Percentiles rank a stretch among this genome's conserved stretches.
These are phyloP conservation scores for Marchantia polymorpha DNA, from an alignment of 225 moss, liverwort and hornwort genomes.

Conservation along the genomic window DNA sequence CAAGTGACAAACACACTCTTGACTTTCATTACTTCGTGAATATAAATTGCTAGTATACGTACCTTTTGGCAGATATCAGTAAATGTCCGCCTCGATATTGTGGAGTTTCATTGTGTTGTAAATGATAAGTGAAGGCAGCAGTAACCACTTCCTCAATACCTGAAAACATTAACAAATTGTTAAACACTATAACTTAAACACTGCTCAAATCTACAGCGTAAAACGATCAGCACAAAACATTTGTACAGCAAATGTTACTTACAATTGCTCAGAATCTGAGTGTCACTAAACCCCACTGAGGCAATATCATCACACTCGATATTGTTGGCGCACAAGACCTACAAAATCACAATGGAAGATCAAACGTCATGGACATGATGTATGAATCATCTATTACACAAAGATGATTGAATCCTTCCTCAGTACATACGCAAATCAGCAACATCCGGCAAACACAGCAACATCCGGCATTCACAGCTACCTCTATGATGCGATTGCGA, in stretches of 20 bases:
- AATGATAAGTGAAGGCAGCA: slow-evolving; percentile 49
- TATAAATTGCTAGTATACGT: background rate
- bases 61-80: slow-evolving; percentile 50
- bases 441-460: background rate
- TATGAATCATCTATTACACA: background rate
- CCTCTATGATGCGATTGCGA: slow-evolving; percentile 48
- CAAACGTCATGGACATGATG: no score
- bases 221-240: background rate
- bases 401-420: no score
- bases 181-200: background rate
- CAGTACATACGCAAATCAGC: background rate
- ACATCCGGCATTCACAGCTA: background rate
- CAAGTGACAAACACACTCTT: background rate
- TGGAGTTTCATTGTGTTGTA: slow-evolving; percentile 44
- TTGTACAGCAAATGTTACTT: background rate
- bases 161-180: background rate
- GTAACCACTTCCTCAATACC: slow-evolving; percentile 55
- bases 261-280: slow-evolving; percentile 47
- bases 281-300: slow-evolving; percentile 50
- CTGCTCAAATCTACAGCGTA: background rate
- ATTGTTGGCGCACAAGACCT: slow-evolving; percentile 51
- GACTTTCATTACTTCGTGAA: no score
- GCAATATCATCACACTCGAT: slow-evolving; percentile 51
- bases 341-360: background rate
- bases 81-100: slow-evolving; percentile 43